Conservation (phyloP, 352 stramenopile species). For the Phytophthora uliginosa region DNA sequence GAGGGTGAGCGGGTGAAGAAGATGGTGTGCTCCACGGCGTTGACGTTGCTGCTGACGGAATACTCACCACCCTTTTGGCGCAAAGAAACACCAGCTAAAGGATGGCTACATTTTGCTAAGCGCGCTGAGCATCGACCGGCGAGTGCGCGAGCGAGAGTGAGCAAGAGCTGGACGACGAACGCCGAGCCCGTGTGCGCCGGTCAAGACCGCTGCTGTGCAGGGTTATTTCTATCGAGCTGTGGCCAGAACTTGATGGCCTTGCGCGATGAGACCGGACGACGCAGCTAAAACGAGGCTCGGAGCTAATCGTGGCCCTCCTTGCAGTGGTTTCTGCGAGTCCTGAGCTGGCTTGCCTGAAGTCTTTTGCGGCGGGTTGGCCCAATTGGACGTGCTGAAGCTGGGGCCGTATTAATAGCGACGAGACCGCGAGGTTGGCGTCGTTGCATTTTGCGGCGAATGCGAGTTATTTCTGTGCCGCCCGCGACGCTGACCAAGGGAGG, state of each 20-base stretch:
- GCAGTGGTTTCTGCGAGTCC: slow-evolving; percentile 29
- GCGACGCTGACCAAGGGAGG: slow-evolving; percentile 4
- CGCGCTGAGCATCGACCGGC: not conserved
- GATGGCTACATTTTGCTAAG: slow-evolving; percentile 20
- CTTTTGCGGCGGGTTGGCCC: slow-evolving; percentile 22
- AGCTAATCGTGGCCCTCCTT: slow-evolving; percentile 27
- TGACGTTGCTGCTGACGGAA: no score
- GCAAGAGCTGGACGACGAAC: not conserved
- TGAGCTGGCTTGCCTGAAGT: slow-evolving; percentile 14
- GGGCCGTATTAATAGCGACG: slow-evolving; percentile 40
- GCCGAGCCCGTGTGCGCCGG: not conserved
- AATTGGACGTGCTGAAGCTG: slow-evolving; percentile 21
- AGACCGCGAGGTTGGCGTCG: slow-evolving; percentile 27
- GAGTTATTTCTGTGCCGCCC: slow-evolving; percentile 44
- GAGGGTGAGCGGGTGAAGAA: no score
- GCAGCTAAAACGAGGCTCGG: slow-evolving; percentile 26
- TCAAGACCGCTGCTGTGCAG: not conserved
- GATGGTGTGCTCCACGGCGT: no score
- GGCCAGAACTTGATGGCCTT: slow-evolving; percentile 4
- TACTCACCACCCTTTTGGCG: no score
- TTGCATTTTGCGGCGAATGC: slow-evolving; percentile 28
- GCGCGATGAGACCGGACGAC: slow-evolving; percentile 20
- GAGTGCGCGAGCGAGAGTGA: not conserved
- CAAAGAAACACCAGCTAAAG: slow-evolving; percentile 17
- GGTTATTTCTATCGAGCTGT: slow-evolving; percentile 21